These are phyloP conservation scores for Arctostaphylos glauca DNA, from an alignment of 148 eudicot species.

Conservation along the genomic window DNA sequence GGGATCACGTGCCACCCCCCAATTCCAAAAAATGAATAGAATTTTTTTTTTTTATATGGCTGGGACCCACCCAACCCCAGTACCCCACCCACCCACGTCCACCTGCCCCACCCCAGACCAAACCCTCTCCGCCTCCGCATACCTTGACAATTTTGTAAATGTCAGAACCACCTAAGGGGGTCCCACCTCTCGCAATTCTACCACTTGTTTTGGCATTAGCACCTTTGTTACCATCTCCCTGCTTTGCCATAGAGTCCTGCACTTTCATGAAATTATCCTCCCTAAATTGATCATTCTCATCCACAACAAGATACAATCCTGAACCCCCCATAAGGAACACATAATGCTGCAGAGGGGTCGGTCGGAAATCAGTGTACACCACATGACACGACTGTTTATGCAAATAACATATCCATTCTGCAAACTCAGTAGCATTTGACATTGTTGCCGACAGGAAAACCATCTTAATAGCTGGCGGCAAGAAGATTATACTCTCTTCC, in stretches of 20 bases:
- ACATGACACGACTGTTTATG: conserved; percentile 99
- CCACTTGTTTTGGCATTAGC: conserved; percentile 60
- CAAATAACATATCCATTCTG: conserved; percentile 94
- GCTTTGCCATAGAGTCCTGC: conserved; percentile 79
- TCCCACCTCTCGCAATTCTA: conserved; percentile 80
- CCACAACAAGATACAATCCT: conserved; percentile 92
- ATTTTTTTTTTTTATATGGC: too few species aligned
- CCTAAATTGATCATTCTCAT: conserved; percentile 93
- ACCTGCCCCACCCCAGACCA: too few species aligned
- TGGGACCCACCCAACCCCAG: too few species aligned
- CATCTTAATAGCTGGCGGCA: conserved; percentile 94
- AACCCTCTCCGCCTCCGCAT: too few species aligned
- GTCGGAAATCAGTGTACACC: conserved; percentile 96
- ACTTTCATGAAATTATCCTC: conserved; percentile 83
- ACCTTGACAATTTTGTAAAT: conserved; percentile 98
- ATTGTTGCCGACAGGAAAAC: conserved; percentile 92
- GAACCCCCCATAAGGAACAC: conserved; percentile 90
- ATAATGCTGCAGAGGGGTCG: conserved; percentile 95
- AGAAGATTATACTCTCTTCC: conserved; percentile 94
- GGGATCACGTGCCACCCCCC: too few species aligned
- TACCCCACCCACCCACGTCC: too few species aligned
- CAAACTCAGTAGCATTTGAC: conserved; percentile 97
- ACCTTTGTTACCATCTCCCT: conserved; percentile 46
- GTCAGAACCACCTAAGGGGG: conserved; percentile 78
- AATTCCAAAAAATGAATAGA: too few species aligned